A percentile compares a stretch with the other conserved stretches of the same genome.
phyloP scores from a whole-genome alignment of 805 yeast genomes.

The Monosporozyma solicola region DNA sequence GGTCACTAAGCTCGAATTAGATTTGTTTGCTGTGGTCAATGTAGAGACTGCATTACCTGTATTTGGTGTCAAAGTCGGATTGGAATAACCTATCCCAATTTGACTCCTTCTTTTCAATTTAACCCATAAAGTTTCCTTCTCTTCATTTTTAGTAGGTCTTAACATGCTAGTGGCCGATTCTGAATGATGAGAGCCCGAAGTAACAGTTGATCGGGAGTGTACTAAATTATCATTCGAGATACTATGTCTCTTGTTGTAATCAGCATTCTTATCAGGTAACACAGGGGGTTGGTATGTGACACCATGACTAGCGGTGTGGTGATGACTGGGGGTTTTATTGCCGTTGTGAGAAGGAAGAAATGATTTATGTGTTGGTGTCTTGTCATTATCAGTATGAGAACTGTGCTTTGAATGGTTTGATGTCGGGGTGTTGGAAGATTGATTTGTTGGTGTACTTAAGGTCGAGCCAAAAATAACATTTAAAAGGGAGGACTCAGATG shows the following conservation, averaged over 20 bases:
- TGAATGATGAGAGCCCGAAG: constrained; percentile 2
- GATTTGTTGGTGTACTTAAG: constrained; percentile 6
- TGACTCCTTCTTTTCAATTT: constrained; percentile 24
- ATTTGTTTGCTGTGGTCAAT: not conserved
- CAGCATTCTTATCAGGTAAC: not conserved
- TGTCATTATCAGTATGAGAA: not conserved
- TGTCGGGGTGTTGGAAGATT: not conserved
- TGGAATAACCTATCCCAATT: constrained; percentile 6
- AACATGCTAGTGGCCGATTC: not conserved
- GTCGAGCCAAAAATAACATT: constrained; percentile 31
- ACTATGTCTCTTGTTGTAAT: constrained; percentile 2
- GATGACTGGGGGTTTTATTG: not conserved
- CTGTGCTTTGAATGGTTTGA: not conserved
- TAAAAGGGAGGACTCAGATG: constrained; percentile 45
- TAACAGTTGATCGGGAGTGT: constrained; percentile 4
- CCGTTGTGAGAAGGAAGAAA: not conserved
- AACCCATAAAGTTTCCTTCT: constrained; percentile 23
- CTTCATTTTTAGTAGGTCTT: constrained; percentile 14
- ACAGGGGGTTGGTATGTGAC: not conserved
- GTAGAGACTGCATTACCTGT: constrained; percentile 2
- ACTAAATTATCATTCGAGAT: constrained; percentile 2
- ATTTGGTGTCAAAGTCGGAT: constrained; percentile 2
- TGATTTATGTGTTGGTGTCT: not conserved
- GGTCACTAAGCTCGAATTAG: constrained; percentile 6
- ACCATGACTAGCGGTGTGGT: not conserved